These are phyloP conservation scores for Cyberlindnera saturnus DNA, from an alignment of 805 yeast genomes.

Conservation along the genomic window DNA sequence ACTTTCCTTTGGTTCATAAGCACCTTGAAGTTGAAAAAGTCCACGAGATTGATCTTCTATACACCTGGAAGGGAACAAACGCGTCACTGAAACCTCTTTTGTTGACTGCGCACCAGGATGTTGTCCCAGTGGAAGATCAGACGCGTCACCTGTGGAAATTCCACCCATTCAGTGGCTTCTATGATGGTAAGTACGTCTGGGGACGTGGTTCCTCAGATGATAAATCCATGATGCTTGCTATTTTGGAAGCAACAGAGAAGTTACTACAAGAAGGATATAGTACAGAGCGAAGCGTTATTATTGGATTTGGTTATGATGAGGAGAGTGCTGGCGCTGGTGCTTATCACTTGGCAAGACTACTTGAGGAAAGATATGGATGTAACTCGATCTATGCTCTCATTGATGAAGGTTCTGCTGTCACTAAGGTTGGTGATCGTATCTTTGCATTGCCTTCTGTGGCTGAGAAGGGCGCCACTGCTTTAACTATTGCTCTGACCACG, in stretches of 20 bases:
- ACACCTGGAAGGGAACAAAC: constrained; percentile 57
- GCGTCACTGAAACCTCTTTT: constrained; percentile 52
- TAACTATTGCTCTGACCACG: constrained; percentile 43
- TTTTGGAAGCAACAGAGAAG: constrained; percentile 55
- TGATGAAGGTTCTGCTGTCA: constrained; percentile 50
- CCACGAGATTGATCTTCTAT: constrained; percentile 59
- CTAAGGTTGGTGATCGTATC: constrained; percentile 23
- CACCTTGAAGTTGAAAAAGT: constrained; percentile 48
- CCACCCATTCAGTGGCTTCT: constrained; percentile 62
- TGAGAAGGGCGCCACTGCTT: constrained; percentile 55
- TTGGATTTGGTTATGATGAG: constrained; percentile 75
- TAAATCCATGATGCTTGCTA: constrained; percentile 58
- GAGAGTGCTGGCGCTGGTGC: constrained; percentile 67
- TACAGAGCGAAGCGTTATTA: constrained; percentile 53
- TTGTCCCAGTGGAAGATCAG: constrained; percentile 68
- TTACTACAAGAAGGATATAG: constrained; percentile 41
- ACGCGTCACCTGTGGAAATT: constrained; percentile 56
- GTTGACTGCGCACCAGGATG: constrained; percentile 78
- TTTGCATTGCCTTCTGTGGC: constrained; percentile 51
- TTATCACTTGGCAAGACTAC: constrained; percentile 9
- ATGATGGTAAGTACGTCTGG: constrained; percentile 56
- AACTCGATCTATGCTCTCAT: constrained; percentile 49
- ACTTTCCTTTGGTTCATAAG: constrained; percentile 51
- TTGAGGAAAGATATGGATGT: constrained; percentile 28
- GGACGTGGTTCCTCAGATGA: constrained; percentile 78